A percentile compares a stretch with the other conserved stretches of the same genome.
phyloP scores from a whole-genome alignment of 768 basidiomycete species.

The Leccinum obscurum region DNA sequence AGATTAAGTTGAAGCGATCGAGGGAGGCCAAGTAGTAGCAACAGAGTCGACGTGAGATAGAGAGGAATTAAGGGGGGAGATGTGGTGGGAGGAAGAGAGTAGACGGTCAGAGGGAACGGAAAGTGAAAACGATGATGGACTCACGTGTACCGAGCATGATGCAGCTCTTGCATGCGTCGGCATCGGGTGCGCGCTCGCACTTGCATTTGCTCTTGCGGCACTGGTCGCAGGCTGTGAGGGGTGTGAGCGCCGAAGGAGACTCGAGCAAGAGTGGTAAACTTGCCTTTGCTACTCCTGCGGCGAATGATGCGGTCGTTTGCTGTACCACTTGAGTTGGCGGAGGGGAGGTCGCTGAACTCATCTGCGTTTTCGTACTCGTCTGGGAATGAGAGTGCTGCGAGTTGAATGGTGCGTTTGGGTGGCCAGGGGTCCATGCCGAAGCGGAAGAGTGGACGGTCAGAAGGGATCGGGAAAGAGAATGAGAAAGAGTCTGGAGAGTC shows the following conservation, averaged over 20 bases:
- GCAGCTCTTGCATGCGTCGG: conserved; percentile 76
- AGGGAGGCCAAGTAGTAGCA: background rate
- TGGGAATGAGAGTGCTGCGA: conserved; percentile 43
- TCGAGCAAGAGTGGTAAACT: conserved; percentile 11
- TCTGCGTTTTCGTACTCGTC: conserved; percentile 66
- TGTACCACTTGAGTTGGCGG: conserved; percentile 17
- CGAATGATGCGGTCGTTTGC: conserved; percentile 53
- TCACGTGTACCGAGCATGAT: conserved; percentile 69
- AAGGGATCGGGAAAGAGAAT: conserved; percentile 21
- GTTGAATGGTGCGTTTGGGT: conserved; percentile 21
- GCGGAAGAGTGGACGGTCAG: conserved; percentile 18
- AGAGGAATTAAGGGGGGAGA: background rate
- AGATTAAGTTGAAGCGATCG: conserved; percentile 14
- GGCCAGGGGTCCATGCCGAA: conserved; percentile 35
- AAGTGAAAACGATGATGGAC: conserved; percentile 20
- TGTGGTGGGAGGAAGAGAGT: background rate
- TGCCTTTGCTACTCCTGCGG: conserved; percentile 77
- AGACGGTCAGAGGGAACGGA: conserved; percentile 12
- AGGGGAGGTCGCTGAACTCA: conserved; percentile 50
- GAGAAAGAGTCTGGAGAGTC: conserved; percentile 24
- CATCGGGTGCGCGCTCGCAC: conserved; percentile 66
- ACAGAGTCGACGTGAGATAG: conserved; percentile 1
- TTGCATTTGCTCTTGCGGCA: conserved; percentile 91
- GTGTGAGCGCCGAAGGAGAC: background rate
- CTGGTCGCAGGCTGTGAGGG: conserved; percentile 72